phyloP scores from a whole-genome alignment of 306 rosid species.

The Fagus sylvatica region DNA sequence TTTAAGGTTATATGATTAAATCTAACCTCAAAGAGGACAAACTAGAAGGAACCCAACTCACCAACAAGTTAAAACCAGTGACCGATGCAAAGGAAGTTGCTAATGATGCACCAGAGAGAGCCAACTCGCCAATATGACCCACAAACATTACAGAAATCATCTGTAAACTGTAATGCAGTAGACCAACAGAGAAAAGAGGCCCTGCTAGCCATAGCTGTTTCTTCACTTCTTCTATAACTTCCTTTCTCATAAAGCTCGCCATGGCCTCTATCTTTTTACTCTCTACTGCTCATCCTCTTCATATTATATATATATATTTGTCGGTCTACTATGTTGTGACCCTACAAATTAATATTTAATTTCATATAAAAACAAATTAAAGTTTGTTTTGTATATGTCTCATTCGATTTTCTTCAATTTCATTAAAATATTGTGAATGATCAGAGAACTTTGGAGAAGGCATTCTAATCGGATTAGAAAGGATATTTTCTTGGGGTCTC shows the following conservation, averaged over 20 bases:
- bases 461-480: no score
- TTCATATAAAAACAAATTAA: no score
- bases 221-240: slow-evolving; percentile 52
- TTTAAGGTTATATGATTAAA: no score
- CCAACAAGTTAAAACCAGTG: slow-evolving; percentile 75
- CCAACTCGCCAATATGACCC: slow-evolving; percentile 62
- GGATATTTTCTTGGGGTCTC: no score
- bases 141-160: slow-evolving; percentile 74
- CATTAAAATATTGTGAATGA: no score
- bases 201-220: slow-evolving; percentile 87
- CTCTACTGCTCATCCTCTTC: background rate
- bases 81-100: slow-evolving; percentile 72
- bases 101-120: slow-evolving; percentile 72
- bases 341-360: no score
- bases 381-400: no score
- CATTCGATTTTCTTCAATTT: no score
- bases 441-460: no score
- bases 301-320: no score
- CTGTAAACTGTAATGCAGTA: slow-evolving; percentile 51
- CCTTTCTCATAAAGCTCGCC: background rate
- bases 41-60: slow-evolving; percentile 23
- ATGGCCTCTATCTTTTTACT: background rate
- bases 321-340: no score
- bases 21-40: background rate
- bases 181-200: slow-evolving; percentile 49